Base-by-base conservation (phyloP, 169 alveolate species). In the Fabrea salina region DNA sequence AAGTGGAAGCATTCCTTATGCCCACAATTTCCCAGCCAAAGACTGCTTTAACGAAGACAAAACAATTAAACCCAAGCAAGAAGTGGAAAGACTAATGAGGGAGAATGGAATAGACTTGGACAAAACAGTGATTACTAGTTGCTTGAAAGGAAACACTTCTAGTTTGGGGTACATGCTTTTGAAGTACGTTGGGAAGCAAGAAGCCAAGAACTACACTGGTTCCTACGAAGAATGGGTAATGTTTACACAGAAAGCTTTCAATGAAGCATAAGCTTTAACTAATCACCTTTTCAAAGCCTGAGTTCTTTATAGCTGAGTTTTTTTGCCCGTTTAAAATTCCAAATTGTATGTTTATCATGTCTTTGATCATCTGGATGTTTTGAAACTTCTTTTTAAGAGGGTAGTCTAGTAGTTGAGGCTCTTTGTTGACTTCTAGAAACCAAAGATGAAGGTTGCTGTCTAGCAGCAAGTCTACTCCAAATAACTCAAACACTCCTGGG, bases 391-490 rank as follows among this genome's bases (percentile, higher is more conserved):
- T 53, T 72, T 72, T 51, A 50, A 47, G 37, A 47, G 53, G 6
- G 96, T 94, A 11, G 95, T 86, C 91, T 49, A 91, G 91, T 94
- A 94, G 83, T n/a, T 91, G 93, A 27, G 98, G 98, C n/a, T 91
- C 78, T 51, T 92, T 74, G 82, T 91, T 94, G 25, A 88, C 87
- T 89, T 94, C 98, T 41, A 94, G 86, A 32, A 91, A 88, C 94
- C 94, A 94, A 49, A 88, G 88, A 72, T 92, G 85, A 47, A 86
- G 85, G 41, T 88, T 83, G 32, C 89, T 94, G 81, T 94, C 98
- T 30, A 94, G 53, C 96, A 94, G 91, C 27, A 92, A 82, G 82
- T 94, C 98, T 68, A 85, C 91, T 32, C 98, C 97, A 44, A 84
- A 86, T 32, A 94, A 66, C 80, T 91, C 98, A 68, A 82, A 80